Conservation (phyloP, 805 yeast species). For the Myxozyma monticola region DNA sequence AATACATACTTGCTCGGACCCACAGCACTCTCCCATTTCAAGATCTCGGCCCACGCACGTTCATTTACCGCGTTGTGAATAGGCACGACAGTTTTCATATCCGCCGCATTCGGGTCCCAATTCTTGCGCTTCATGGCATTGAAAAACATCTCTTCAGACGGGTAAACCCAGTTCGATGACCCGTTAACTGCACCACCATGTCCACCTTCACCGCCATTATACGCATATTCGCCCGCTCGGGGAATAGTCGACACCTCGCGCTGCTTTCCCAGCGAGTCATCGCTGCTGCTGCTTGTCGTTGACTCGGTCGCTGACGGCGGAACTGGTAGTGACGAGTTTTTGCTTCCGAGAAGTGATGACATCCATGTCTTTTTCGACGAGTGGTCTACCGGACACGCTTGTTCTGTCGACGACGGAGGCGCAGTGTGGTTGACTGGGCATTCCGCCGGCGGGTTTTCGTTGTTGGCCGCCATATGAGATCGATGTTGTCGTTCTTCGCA, state of each 20-base stretch:
- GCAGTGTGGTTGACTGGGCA: conserved; percentile 33
- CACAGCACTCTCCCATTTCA: conserved; percentile 68
- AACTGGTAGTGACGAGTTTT: background rate
- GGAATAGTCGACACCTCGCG: conserved; percentile 77
- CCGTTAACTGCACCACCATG: conserved; percentile 30
- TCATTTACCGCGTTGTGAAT: conserved; percentile 93
- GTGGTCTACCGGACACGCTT: conserved; percentile 69
- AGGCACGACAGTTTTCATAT: conserved; percentile 90
- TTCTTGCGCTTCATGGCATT: conserved; percentile 92
- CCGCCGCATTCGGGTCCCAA: conserved; percentile 77
- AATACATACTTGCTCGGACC: conserved; percentile 41
- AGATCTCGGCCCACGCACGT: conserved; percentile 82
- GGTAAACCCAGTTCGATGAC: conserved; percentile 80
- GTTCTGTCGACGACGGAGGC: conserved; percentile 7
- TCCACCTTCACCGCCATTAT: conserved; percentile 33
- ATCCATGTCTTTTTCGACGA: conserved; percentile 62
- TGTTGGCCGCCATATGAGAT: conserved; percentile 2
- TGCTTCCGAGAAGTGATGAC: conserved; percentile 35
- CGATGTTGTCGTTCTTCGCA: no score
- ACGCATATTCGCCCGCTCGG: conserved; percentile 46
- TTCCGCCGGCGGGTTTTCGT: conserved; percentile 1
- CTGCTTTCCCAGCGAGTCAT: conserved; percentile 54
- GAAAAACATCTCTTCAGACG: conserved; percentile 90
- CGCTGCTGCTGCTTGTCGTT: background rate
- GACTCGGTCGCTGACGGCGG: conserved; percentile 1